Evolutionary conservation across 106 monocot genomes (phyloP).

Genomic region (Ottelia alismoides): DNA sequence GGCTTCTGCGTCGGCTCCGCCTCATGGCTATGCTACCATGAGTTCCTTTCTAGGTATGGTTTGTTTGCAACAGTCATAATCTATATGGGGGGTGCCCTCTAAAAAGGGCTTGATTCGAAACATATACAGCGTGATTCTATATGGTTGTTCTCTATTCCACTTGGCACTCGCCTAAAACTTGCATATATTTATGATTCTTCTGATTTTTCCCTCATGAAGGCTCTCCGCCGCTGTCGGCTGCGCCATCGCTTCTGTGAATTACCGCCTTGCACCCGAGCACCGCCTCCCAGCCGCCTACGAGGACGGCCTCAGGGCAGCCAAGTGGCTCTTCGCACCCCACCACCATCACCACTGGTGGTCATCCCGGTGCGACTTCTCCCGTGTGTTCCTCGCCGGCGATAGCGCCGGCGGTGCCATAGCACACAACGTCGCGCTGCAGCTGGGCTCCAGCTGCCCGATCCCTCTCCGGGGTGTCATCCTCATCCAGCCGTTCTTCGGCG

Average conservation of each 20-base stretch:
- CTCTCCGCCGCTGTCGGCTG: constrained; percentile 20
- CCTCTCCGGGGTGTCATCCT: constrained; percentile 43
- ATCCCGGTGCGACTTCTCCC: constrained; percentile 20
- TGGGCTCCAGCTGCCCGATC: constrained; percentile 1
- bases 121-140: too few relatives aligned
- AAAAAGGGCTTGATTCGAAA: too few relatives aligned
- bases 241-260: constrained; percentile 49
- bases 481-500: constrained; percentile 78
- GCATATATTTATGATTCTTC: too few relatives aligned
- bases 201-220: too few relatives aligned
- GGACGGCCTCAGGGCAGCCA: constrained; percentile 37
- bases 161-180: too few relatives aligned
- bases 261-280: constrained; percentile 85
- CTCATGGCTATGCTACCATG: constrained; percentile 76
- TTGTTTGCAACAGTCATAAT: too few relatives aligned
- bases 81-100: too few relatives aligned
- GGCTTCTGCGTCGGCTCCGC: constrained; percentile 86
- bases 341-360: constrained; percentile 23
- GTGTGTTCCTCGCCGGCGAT: constrained; percentile 64
- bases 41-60: constrained; percentile 40
- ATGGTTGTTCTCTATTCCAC: too few relatives aligned
- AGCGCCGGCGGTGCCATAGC: constrained; percentile 72
- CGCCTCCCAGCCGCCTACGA: constrained; percentile 71
- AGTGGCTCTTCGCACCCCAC: constrained; percentile 26
- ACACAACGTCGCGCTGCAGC: constrained; percentile 30